phyloP scores from a whole-genome alignment of 2,329 filamentous ascomycete species.

The Neocatenulostroma microsporum region DNA sequence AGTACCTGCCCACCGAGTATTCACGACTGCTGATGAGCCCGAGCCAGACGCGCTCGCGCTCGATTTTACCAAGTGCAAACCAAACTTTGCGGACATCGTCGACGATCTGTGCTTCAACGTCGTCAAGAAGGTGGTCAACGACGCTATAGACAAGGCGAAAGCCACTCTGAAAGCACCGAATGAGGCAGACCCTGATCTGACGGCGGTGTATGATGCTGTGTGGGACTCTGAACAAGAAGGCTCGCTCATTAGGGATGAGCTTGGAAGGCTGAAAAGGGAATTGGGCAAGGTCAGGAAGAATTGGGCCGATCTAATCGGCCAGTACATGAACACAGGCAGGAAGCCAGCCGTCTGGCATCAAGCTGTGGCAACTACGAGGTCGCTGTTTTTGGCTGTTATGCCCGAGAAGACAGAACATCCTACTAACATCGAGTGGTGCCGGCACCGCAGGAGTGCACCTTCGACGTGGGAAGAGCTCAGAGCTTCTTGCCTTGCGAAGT shows the following conservation, averaged over 20 bases:
- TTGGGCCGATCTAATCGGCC: too few relatives aligned
- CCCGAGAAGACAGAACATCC: slow-evolving; percentile 12
- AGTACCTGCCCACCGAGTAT: slow-evolving; percentile 21
- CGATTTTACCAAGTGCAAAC: too few relatives aligned
- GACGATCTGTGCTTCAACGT: slow-evolving; percentile 45
- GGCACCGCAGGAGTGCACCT: slow-evolving; percentile 10
- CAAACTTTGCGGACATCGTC: slow-evolving; percentile 44
- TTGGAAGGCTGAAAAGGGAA: background rate
- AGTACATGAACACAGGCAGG: background rate
- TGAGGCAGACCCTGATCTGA: slow-evolving; percentile 1
- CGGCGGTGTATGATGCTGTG: background rate
- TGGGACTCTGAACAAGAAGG: background rate
- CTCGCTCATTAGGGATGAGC: slow-evolving; percentile 1
- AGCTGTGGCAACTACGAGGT: slow-evolving; percentile 6
- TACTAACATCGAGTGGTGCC: slow-evolving; percentile 15
- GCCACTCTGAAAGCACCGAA: too few relatives aligned
- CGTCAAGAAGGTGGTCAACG: slow-evolving; percentile 17
- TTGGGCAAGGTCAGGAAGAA: background rate
- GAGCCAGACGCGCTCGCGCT: background rate
- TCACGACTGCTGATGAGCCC: slow-evolving; percentile 16
- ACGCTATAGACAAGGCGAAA: slow-evolving; percentile 6
- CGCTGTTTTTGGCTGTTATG: slow-evolving; percentile 12
- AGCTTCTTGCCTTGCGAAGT: slow-evolving; percentile 36
- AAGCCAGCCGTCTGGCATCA: background rate
- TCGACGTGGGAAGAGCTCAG: slow-evolving; percentile 39